Conservation (phyloP, 306 rosid species). For the Vicia villosa region DNA sequence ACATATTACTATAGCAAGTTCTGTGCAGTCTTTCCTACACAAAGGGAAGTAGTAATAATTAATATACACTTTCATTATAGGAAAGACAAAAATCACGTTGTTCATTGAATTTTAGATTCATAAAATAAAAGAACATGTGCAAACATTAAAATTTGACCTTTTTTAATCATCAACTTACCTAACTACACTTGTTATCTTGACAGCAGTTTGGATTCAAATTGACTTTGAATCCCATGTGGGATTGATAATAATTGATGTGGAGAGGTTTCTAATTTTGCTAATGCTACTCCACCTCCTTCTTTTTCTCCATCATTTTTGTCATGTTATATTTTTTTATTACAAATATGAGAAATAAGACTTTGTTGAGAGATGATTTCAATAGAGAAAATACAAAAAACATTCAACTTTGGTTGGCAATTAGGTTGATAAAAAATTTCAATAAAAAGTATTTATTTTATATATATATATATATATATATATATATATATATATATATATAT, state of each 20-base stretch:
- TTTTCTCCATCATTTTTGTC: not conserved
- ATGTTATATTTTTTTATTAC: not conserved
- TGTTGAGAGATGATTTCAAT: slow-evolving; percentile 16
- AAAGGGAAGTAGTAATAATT: slow-evolving; percentile 12
- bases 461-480: too few species aligned
- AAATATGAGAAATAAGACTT: not conserved
- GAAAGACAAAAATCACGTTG: slow-evolving; percentile 43
- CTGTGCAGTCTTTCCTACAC: slow-evolving; percentile 14
- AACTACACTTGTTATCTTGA: slow-evolving; percentile 29
- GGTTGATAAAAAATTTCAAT: slow-evolving; percentile 1
- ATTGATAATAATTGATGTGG: slow-evolving; percentile 21
- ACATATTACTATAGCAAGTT: slow-evolving; percentile 12
- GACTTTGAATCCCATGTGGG: slow-evolving; percentile 42
- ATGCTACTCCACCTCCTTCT: not conserved
- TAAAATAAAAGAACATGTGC: slow-evolving; percentile 39
- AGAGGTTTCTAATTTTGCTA: slow-evolving; percentile 1
- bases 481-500: too few species aligned
- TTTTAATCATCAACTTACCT: slow-evolving; percentile 43
- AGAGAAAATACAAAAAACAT: slow-evolving; percentile 9
- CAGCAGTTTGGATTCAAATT: slow-evolving; percentile 36
- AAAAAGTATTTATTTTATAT: not conserved
- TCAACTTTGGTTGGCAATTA: slow-evolving; percentile 20
- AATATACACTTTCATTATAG: slow-evolving; percentile 9
- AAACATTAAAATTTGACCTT: not conserved
- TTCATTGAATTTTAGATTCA: slow-evolving; percentile 36